These are phyloP conservation scores for Alopecurus myosuroides DNA, from an alignment of 176 grass and related monocot species.

Conservation along the genomic window DNA sequence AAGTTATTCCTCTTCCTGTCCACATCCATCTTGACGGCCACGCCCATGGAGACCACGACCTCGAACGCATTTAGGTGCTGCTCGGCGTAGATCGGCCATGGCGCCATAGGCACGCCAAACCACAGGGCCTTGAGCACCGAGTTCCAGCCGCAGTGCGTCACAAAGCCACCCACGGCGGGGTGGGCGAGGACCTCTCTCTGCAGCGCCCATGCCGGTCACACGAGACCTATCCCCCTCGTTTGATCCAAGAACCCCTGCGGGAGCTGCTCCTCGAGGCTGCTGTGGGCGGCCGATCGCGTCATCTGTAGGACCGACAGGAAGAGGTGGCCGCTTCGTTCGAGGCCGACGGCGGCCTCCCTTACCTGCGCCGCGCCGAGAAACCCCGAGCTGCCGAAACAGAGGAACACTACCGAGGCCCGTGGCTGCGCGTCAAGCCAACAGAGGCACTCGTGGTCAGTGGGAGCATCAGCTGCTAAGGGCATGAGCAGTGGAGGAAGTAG, in stretches of 20 bases:
- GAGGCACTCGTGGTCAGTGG: slow-evolving; percentile 22
- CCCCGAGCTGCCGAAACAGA: slow-evolving; percentile 52
- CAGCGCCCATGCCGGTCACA: neutral
- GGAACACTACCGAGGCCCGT: slow-evolving; percentile 31
- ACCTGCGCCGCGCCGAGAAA: slow-evolving; percentile 8
- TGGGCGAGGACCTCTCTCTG: neutral
- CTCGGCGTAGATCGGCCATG: slow-evolving; percentile 54
- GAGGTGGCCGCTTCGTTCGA: neutral
- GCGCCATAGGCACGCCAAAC: neutral
- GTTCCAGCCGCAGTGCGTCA: neutral
- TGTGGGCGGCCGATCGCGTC: neutral
- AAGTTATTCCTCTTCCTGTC: slow-evolving; percentile 20
- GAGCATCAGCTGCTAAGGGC: neutral
- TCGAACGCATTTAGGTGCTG: slow-evolving; percentile 55
- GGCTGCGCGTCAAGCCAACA: slow-evolving; percentile 47
- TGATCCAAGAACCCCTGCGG: neutral
- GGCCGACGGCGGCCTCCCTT: neutral
- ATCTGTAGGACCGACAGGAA: neutral
- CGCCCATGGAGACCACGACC: slow-evolving; percentile 15
- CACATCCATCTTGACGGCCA: slow-evolving; percentile 17
- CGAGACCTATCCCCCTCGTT: neutral
- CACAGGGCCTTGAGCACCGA: neutral
- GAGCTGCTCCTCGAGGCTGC: neutral
- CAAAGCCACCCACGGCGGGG: neutral
- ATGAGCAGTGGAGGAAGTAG: too few relatives aligned